Percentiles rank a stretch among this genome's conserved stretches.
Conservation (phyloP, 768 basidiomycete species). For the Suillus tomentosus region DNA sequence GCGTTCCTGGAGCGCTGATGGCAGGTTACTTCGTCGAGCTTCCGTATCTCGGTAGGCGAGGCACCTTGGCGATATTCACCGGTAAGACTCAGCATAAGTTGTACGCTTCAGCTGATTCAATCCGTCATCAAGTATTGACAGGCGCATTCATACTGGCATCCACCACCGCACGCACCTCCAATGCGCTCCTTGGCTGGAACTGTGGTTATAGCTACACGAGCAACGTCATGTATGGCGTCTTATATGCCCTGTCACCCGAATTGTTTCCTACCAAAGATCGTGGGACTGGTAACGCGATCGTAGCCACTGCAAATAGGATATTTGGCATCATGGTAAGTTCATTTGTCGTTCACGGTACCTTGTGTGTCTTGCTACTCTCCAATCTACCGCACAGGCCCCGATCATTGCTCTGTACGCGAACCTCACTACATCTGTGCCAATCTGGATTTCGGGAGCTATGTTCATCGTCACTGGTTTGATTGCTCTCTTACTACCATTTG, state of each 20-base stretch:
- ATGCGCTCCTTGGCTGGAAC: constrained; percentile 58
- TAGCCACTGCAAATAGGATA: constrained; percentile 52
- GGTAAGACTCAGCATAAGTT: constrained; percentile 26
- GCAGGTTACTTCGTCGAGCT: constrained; percentile 58
- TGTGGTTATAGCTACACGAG: constrained; percentile 58
- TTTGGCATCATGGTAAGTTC: constrained; percentile 58
- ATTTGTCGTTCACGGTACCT: constrained; percentile 11
- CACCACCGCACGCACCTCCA: constrained; percentile 56
- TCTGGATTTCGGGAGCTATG: constrained; percentile 54
- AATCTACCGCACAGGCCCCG: constrained; percentile 38
- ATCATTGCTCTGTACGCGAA: constrained; percentile 53
- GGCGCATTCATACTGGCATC: constrained; percentile 59
- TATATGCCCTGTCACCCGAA: constrained; percentile 48
- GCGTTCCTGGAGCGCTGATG: constrained; percentile 57
- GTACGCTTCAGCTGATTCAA: background rate
- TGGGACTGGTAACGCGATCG: constrained; percentile 59
- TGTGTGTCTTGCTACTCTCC: background rate
- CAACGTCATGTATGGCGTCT: constrained; percentile 58
- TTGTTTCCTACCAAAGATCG: constrained; percentile 55
- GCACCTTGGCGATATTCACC: constrained; percentile 54
- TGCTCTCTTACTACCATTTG: constrained; percentile 54
- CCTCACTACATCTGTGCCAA: constrained; percentile 50
- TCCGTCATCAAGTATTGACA: constrained; percentile 40
- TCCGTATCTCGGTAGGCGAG: constrained; percentile 51
- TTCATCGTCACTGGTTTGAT: constrained; percentile 53